These are phyloP conservation scores for Pyrrhoderma noxium DNA, from an alignment of 1,284 basidiomycete genomes.

Conservation along the genomic window DNA sequence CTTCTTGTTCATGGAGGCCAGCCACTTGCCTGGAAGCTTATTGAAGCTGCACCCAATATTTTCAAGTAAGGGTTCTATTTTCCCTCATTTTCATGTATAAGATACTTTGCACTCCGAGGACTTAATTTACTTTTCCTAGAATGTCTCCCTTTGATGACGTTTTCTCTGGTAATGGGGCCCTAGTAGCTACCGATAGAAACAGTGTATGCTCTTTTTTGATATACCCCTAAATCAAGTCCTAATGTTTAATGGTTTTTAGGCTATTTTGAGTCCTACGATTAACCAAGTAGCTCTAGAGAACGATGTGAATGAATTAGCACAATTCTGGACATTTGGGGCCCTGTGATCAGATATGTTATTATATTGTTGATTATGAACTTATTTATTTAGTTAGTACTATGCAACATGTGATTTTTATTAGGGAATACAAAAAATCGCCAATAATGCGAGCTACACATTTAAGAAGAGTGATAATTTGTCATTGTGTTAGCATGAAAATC, in stretches of 20 bases:
- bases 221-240: neutral
- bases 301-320: neutral
- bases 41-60: conserved; percentile 3
- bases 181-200: conserved; percentile 10
- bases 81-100: neutral
- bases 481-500: too few species aligned
- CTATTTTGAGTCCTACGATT: neutral
- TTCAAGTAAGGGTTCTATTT: conserved; percentile 8
- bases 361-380: too few species aligned
- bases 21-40: conserved; percentile 10
- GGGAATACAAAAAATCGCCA: too few species aligned
- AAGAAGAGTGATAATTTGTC: too few species aligned
- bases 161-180: conserved; percentile 1
- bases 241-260: neutral
- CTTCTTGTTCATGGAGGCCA: conserved; percentile 9
- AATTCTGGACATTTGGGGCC: conserved; percentile 9
- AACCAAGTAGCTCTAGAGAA: conserved; percentile 2
- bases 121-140: neutral
- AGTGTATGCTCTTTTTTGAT: neutral
- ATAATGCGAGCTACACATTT: too few species aligned
- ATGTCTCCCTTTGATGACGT: conserved; percentile 9
- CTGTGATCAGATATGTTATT: too few species aligned
- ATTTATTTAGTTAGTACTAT: too few species aligned
- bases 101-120: neutral
- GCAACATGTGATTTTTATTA: too few species aligned